Evolutionary conservation across 768 basidiomycete genomes (phyloP), one percentile per base, ranked within the genome.

Genomic region (Boletus sp.): DNA sequence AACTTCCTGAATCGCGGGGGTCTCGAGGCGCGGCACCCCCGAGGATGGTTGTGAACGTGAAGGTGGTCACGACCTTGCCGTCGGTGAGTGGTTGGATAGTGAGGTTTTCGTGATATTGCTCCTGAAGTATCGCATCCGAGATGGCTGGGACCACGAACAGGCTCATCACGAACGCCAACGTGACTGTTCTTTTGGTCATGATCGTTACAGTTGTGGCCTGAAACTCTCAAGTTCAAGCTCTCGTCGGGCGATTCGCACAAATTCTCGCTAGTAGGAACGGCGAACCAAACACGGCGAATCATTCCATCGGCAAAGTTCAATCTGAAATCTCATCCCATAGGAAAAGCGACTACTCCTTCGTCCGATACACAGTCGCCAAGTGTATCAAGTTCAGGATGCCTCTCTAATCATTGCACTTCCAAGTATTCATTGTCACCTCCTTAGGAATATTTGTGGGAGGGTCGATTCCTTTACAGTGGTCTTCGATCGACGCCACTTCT

Each of bases 51-150:
- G 75, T 84, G 72, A 98, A 98, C 1, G 86, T 80, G 75, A 98
- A 97, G 32, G 80, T 80, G 1, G 92, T 82, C 0, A 83, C 80
- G 39, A 98, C 84, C 68, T 86, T 89, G 49, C 95, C 96, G 69
- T 98, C 91, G 7, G 80, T 76, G 35, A 97, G 80, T 1, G 92
- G 82, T 35, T 77, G 76, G 14, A 90, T 62, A 1, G 71, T 68
- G 14, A 90, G 77, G 28, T 74, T 64, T 71, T 90, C 87, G 40
- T 68, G 52, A 60, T 79, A 84, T 8, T 45, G 53, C 51, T 81
- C 80, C 8, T 50, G 47, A 1, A 29, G 40, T n/a, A 10, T 32
- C 18, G 28, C 18, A 17, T 41, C 46, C 10, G 60, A 58, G 39
- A 55, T 3, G n/a, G 4, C 61, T 17, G 53, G 36, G 12, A 47